phyloP scores from a whole-genome alignment of 768 basidiomycete species.

The Rhodotorula kratochvilovae region DNA sequence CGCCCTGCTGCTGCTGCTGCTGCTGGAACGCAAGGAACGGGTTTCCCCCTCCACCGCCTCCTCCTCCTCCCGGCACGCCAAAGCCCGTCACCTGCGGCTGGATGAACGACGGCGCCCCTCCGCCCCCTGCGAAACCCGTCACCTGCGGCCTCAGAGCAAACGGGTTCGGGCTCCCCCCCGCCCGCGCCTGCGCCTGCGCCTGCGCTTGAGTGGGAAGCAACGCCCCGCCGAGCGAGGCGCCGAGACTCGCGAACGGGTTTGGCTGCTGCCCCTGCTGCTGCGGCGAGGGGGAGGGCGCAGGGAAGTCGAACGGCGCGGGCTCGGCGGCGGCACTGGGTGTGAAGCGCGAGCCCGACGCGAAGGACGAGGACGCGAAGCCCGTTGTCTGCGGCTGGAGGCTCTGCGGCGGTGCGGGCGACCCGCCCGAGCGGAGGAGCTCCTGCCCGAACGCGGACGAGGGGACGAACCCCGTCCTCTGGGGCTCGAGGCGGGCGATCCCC shows the following conservation, averaged over 20 bases:
- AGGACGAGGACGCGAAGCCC: not conserved
- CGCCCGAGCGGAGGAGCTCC: not conserved
- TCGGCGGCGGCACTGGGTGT: not conserved
- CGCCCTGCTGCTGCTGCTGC: not conserved
- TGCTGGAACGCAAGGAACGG: constrained; percentile 1
- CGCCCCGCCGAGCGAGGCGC: not conserved
- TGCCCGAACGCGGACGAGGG: constrained; percentile 17
- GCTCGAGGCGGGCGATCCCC: constrained; percentile 5
- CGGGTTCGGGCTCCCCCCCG: constrained; percentile 7
- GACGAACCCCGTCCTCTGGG: constrained; percentile 20
- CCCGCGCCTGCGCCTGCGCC: not conserved
- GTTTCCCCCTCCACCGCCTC: not conserved
- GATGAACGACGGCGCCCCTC: not conserved
- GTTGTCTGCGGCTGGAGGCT: constrained; percentile 16
- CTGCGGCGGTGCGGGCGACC: not conserved
- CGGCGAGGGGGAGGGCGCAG: not conserved
- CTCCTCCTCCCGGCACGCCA: not conserved
- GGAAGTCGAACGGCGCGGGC: constrained; percentile 23
- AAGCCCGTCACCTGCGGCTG: constrained; percentile 29
- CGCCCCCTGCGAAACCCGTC: not conserved
- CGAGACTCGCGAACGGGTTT: constrained; percentile 7
- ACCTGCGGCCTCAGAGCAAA: constrained; percentile 10
- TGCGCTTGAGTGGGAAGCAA: not conserved
- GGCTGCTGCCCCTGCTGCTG: not conserved
- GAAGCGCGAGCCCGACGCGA: not conserved